Evolutionary conservation across 352 stramenopile genomes (phyloP).

Genomic region (Pseudoperonospora humuli): DNA sequence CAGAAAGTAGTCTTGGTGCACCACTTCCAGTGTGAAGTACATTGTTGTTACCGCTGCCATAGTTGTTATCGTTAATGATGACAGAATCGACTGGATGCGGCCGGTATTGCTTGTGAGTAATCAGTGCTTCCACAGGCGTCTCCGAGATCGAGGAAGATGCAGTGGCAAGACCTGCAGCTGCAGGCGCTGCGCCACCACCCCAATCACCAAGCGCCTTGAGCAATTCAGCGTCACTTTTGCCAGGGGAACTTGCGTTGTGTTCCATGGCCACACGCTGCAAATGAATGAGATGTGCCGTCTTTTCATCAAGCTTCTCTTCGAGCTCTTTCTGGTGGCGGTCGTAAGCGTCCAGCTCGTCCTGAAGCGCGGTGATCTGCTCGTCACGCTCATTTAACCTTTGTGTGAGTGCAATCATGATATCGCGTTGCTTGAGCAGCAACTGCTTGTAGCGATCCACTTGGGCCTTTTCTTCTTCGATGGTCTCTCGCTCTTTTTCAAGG

Average conservation of each 20-base stretch:
- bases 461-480: conserved; percentile 92
- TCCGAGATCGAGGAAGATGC: not conserved
- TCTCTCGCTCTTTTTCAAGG: conserved; percentile 90
- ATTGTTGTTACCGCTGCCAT: too few species aligned
- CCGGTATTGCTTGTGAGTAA: conserved; percentile 63
- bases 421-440: conserved; percentile 91
- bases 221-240: conserved; percentile 54
- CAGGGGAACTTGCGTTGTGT: conserved; percentile 58
- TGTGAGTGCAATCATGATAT: conserved; percentile 96
- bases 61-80: conserved; percentile 34
- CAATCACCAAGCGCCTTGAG: conserved; percentile 62
- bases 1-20: conserved; percentile 40
- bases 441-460: conserved; percentile 95
- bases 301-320: conserved; percentile 92
- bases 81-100: conserved; percentile 36
- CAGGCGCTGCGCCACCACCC: conserved; percentile 17
- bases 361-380: conserved; percentile 92
- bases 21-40: too few species aligned
- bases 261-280: conserved; percentile 89
- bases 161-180: not conserved
- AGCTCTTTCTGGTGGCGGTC: conserved; percentile 89
- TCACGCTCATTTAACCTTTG: conserved; percentile 92
- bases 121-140: conserved; percentile 34
- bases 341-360: conserved; percentile 92
- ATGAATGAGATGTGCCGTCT: conserved; percentile 90